A percentile compares a stretch with the other conserved stretches of the same genome.
Evolutionary conservation across 2,329 filamentous ascomycete species (phyloP).

Genomic region (Arthrobotrys entomopaga): DNA sequence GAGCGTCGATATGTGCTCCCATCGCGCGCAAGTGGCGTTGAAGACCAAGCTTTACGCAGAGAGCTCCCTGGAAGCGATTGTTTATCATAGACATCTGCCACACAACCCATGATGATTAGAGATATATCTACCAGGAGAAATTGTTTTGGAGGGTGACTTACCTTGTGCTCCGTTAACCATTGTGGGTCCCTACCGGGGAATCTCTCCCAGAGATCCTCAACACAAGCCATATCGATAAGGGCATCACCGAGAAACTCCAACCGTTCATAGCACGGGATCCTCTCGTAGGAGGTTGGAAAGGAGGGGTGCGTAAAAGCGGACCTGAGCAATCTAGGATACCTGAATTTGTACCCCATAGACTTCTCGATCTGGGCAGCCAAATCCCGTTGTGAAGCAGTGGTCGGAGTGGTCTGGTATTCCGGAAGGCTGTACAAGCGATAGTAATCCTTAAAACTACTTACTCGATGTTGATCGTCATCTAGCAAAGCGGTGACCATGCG

Average conservation of each 20-base stretch:
- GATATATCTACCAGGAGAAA: background rate
- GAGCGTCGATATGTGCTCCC: conserved; percentile 65
- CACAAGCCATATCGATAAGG: conserved; percentile 83
- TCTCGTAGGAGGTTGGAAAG: conserved; percentile 77
- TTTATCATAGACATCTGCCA: conserved; percentile 95
- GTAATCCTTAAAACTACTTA: conserved; percentile 78
- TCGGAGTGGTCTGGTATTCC: conserved; percentile 72
- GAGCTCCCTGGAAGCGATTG: conserved; percentile 88
- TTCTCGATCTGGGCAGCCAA: conserved; percentile 73
- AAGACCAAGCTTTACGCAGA: conserved; percentile 81
- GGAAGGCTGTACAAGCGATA: conserved; percentile 74
- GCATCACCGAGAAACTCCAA: conserved; percentile 87
- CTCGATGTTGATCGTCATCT: conserved; percentile 64
- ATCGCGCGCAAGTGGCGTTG: conserved; percentile 74
- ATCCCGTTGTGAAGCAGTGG: conserved; percentile 75
- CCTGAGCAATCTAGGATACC: conserved; percentile 77
- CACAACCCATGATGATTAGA: conserved; percentile 17
- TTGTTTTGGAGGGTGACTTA: conserved; percentile 57
- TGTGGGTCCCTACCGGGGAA: conserved; percentile 86
- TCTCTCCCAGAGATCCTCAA: conserved; percentile 81
- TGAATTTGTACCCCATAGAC: conserved; percentile 73
- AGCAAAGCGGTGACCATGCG: conserved; percentile 69
- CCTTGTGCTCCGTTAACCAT: conserved; percentile 96
- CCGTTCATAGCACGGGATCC: conserved; percentile 87
- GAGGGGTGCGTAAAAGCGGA: conserved; percentile 92